These are phyloP conservation scores for Candida hispaniensis DNA, from an alignment of 805 yeast species.

Conservation along the genomic window DNA sequence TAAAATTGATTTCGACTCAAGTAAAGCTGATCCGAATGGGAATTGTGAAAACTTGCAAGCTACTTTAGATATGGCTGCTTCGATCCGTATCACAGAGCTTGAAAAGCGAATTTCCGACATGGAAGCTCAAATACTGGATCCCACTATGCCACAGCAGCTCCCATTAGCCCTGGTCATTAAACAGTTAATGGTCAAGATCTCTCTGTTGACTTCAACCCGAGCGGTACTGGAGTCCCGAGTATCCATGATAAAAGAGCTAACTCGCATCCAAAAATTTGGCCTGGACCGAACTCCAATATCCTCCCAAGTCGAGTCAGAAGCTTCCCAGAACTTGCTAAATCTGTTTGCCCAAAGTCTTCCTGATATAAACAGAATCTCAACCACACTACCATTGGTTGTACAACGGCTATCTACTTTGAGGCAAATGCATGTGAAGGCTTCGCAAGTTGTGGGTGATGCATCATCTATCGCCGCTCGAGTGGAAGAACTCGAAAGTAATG, in stretches of 20 bases:
- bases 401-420: constrained; percentile 1
- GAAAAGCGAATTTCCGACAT: neutral
- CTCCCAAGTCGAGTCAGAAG: constrained; percentile 2
- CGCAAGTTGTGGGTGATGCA: neutral
- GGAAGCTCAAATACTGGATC: constrained; percentile 3
- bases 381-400: constrained; percentile 2
- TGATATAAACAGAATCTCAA: neutral
- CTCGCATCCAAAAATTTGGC: constrained; percentile 1
- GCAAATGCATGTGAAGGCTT: constrained; percentile 6
- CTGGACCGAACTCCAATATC: neutral
- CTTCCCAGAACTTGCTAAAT: too few species aligned
- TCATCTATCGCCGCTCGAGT: constrained; percentile 2
- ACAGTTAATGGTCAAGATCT: constrained; percentile 9
- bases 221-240: constrained; percentile 5
- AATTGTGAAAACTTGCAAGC: too few species aligned
- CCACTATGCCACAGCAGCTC: neutral
- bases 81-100: neutral
- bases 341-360: too few species aligned
- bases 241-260: too few species aligned
- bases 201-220: constrained; percentile 7
- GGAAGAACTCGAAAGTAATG: constrained; percentile 3
- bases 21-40: too few species aligned
- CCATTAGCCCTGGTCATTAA: constrained; percentile 3
- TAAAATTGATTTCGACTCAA: too few species aligned
- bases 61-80: too few species aligned